These are phyloP conservation scores for Chlorella sorokiniana DNA, from an alignment of 139 green algal genomes.

Conservation along the genomic window DNA sequence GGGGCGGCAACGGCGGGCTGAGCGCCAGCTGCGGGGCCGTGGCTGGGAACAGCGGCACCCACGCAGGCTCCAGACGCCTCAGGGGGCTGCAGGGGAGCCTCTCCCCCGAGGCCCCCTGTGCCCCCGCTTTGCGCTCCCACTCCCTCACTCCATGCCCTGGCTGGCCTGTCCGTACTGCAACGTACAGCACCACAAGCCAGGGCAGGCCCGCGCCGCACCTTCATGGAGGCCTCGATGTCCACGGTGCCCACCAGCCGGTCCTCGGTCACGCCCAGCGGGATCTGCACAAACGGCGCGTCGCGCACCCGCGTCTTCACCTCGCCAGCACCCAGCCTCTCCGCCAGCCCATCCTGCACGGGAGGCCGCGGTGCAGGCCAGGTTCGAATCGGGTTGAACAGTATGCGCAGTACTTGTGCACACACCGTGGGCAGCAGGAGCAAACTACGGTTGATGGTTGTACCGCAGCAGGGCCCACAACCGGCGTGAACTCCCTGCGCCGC, in stretches of 20 bases:
- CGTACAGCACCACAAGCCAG: no score
- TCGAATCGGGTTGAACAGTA: no score
- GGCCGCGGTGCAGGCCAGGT: neutral
- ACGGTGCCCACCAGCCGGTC: constrained; percentile 98
- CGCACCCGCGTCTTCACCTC: constrained; percentile 61
- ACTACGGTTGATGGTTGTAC: neutral
- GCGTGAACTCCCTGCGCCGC: neutral
- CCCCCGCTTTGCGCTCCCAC: no score
- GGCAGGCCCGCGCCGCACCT: constrained; percentile 57
- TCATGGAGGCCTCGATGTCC: constrained; percentile 98
- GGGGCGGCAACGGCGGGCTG: no score
- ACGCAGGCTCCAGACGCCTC: no score
- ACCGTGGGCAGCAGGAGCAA: no score
- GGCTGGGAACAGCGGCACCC: no score
- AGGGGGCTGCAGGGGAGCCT: no score
- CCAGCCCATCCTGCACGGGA: constrained; percentile 71
- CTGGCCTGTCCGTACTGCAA: neutral
- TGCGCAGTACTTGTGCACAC: no score
- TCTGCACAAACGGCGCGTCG: constrained; percentile 94
- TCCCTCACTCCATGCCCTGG: constrained; percentile 13
- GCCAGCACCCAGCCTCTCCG: constrained; percentile 56
- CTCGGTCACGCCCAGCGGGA: constrained; percentile 98
- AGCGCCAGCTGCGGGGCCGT: no score
- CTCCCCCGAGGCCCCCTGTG: no score
- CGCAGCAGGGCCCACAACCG: neutral